Percentiles rank a stretch among this genome's conserved stretches.
Evolutionary conservation across 495 filamentous ascomycete genomes (phyloP).

Genomic region (Lasiosphaeris hirsuta): DNA sequence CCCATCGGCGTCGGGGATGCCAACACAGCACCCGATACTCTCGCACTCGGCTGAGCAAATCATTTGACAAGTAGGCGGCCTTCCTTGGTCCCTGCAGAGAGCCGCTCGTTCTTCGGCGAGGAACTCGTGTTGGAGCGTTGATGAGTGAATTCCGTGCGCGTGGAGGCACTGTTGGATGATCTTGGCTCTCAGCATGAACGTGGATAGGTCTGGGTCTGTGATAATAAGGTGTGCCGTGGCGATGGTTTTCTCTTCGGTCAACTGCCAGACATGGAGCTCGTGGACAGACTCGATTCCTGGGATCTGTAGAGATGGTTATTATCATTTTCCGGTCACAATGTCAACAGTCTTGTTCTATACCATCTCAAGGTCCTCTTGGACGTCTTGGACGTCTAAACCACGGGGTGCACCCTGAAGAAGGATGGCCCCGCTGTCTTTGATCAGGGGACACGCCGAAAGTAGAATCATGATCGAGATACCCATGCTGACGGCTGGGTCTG

Average conservation of each 20-base stretch:
- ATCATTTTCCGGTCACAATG: too few relatives aligned
- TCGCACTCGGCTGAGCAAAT: slow-evolving; percentile 5
- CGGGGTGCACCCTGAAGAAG: slow-evolving; percentile 82
- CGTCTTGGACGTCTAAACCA: slow-evolving; percentile 74
- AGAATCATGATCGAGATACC: slow-evolving; percentile 87
- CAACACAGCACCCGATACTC: neutral
- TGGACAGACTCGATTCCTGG: slow-evolving; percentile 79
- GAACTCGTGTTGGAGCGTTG: slow-evolving; percentile 84
- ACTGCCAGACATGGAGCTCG: slow-evolving; percentile 91
- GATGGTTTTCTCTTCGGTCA: slow-evolving; percentile 84
- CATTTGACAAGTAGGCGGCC: neutral
- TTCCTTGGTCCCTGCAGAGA: neutral
- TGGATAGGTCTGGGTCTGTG: slow-evolving; percentile 49
- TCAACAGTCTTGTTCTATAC: slow-evolving; percentile 19
- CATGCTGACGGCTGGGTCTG: slow-evolving; percentile 80
- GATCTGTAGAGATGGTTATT: slow-evolving; percentile 42
- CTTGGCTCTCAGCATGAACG: slow-evolving; percentile 77
- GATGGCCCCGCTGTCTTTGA: slow-evolving; percentile 84
- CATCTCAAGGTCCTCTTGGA: slow-evolving; percentile 80
- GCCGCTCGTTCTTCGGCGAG: neutral
- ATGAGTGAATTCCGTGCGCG: slow-evolving; percentile 88
- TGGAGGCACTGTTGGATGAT: slow-evolving; percentile 80
- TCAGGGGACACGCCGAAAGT: slow-evolving; percentile 76
- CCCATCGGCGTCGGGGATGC: neutral
- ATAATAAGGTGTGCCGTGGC: slow-evolving; percentile 85